Evolutionary conservation across 345 rosid genomes (phyloP), one percentile per base, ranked within the genome.

Genomic region (Euphorbia pulcherrima): DNA sequence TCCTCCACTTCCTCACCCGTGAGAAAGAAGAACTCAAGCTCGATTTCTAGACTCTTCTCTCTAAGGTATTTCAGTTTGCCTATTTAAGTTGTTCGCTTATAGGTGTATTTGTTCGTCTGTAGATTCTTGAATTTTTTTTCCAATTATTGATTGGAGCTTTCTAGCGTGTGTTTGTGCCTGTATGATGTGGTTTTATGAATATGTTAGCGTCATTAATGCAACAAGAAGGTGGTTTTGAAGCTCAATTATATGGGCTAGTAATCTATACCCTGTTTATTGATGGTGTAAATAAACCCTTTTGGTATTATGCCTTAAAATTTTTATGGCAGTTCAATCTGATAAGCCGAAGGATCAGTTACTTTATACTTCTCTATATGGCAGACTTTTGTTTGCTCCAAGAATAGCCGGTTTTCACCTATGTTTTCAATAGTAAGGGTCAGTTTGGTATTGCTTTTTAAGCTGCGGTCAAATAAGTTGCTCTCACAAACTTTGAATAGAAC

Each of bases 11-110:
- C 73, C 83, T 92, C 78, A 83, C 80, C 39, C 78, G 68, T 11
- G 87, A 79, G 48, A 85, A 81, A 50, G 90, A 92, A 3, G 93
- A 92, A 75, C 92, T 92, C 78, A 90, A 80, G 82, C 87, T 90
- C 71, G 93, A 86, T 23, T 71, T 90, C 68, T 88, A 84, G 80
- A 37, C 24, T 10, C 17, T 8, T 14, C 28, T 61, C 26, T 18
- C 44, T n/a, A n/a, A n/a, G 80, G 85, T 79, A 73, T 59, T 69
- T 48, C 16, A 50, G 14, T 56, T 29, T n/a, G 3, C 29, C n/a
- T 3, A 27, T 30, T 26, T 57, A 8, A 20, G 9, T 21, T 23
- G n/a, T 21, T 53, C 10, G 1, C 3, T 11, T 53, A 53, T 21
- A 23, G 17, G 2, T 14, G 56, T 17, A 26, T 57, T 48, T 47